phyloP scores from a whole-genome alignment of 768 basidiomycete genomes.

The Tulasnella sp. region DNA sequence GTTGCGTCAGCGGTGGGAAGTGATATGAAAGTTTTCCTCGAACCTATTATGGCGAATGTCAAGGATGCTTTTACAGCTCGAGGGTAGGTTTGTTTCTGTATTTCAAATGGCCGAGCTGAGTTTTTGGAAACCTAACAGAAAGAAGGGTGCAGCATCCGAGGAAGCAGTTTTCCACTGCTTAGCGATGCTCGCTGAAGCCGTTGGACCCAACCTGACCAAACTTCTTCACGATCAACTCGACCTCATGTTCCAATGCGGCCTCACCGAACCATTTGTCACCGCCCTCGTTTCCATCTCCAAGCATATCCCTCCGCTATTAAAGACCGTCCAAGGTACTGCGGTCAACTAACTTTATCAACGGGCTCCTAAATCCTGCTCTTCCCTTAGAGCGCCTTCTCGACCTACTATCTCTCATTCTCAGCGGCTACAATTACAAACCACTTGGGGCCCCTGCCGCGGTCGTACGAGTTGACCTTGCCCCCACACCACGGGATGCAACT shows the following conservation, averaged over 20 bases:
- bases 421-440: constrained; percentile 80
- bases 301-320: constrained; percentile 84
- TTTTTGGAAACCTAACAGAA: constrained; percentile 34
- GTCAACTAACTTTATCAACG: neutral
- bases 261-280: constrained; percentile 82
- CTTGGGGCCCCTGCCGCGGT: constrained; percentile 76
- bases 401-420: constrained; percentile 71
- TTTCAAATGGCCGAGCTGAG: neutral
- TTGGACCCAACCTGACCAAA: constrained; percentile 94
- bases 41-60: constrained; percentile 83
- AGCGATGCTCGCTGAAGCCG: constrained; percentile 90
- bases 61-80: constrained; percentile 82
- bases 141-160: constrained; percentile 89
- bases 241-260: constrained; percentile 89
- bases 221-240: constrained; percentile 94
- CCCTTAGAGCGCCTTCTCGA: constrained; percentile 80
- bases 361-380: neutral
- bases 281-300: constrained; percentile 81
- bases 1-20: constrained; percentile 87
- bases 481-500: constrained; percentile 38
- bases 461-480: constrained; percentile 51
- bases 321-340: constrained; percentile 78
- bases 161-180: constrained; percentile 97
- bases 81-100: constrained; percentile 54
- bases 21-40: constrained; percentile 94